Evolutionary conservation across 768 basidiomycete genomes (phyloP), one percentile per base, ranked within the genome.

Genomic region (Rhizopogon vesiculosus): DNA sequence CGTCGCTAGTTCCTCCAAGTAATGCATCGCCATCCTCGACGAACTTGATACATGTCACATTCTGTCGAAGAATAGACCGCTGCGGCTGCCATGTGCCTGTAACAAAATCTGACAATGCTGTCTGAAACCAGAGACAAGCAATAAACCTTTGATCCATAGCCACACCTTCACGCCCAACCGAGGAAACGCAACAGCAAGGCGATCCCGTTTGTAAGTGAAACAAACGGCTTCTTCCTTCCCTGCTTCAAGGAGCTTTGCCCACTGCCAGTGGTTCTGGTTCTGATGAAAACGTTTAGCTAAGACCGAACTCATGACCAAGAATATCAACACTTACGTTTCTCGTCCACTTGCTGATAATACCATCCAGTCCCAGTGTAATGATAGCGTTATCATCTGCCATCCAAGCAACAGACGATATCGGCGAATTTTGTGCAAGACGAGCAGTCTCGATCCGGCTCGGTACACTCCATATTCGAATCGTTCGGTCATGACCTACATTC

Each of bases 1-100:
- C 87, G 61, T 89, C 86, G 52, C 76, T 77, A 29, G 87, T 87
- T 2, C 86, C 87, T 1, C 87, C 86, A 22, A 89, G 70, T 44
- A 89, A 69, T 46, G 81, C 84, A 39, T 76, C 74, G 0, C 87
- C 87, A 33, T 81, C 81, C 22, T 84, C 78, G 8, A 86, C 74
- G 62, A 89, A 87, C 60, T 74, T 76, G 56, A 89, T 76, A 3
- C 80, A 76, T 7, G 84, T 84, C 45, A 87, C 83, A 53, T 86
- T 84, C 58, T 80, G 81, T 51, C 85, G 78, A 53, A 79, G 60
- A 54, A 89, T 87, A 45, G 84, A 79, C 53, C 86, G 76, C 56
- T 88, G 84, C 1, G 76, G 68, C 57, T 81, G 78, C 87, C 86
- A 88, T 25, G 77, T 77, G 13, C 82, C 86, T 87, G 31, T 53